Percentiles rank a stretch among this genome's conserved stretches.
Conservation (phyloP, 495 filamentous ascomycete species). For the Trichoderma reesei region DNA sequence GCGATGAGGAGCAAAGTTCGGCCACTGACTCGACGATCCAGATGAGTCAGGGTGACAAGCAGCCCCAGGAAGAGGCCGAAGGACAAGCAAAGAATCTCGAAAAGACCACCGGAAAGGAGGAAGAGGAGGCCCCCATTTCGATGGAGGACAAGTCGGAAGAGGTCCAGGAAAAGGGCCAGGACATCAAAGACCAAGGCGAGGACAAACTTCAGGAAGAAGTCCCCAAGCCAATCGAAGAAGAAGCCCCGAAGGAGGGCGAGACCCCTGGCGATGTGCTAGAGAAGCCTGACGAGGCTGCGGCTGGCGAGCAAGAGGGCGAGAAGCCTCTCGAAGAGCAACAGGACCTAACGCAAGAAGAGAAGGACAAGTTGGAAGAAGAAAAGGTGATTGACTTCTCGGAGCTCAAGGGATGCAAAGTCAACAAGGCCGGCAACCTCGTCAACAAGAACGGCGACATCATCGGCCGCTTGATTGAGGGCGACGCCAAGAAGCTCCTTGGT, state of each 20-base stretch:
- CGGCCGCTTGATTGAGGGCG: slow-evolving; percentile 58
- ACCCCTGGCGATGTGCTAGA: neutral
- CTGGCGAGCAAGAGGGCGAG: slow-evolving; percentile 13
- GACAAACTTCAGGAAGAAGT: neutral
- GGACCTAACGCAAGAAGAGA: slow-evolving; percentile 15
- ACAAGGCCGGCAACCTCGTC: slow-evolving; percentile 73
- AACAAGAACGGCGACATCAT: slow-evolving; percentile 60
- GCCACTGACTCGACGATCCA: neutral
- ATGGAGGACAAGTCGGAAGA: neutral
- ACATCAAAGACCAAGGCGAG: neutral
- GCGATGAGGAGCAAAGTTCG: neutral
- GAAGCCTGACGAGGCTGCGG: neutral
- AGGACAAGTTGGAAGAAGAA: slow-evolving; percentile 19
- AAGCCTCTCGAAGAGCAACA: slow-evolving; percentile 40
- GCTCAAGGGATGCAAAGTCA: slow-evolving; percentile 57
- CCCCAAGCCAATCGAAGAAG: neutral
- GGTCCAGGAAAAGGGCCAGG: neutral
- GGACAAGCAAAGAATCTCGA: neutral
- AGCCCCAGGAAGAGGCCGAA: neutral
- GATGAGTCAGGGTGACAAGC: neutral
- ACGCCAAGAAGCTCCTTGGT: slow-evolving; percentile 55
- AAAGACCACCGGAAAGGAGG: neutral
- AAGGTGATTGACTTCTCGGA: slow-evolving; percentile 50
- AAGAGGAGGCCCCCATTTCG: neutral
- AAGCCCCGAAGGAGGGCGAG: neutral